Base-by-base conservation (phyloP, 345 rosid species). In the Citrus sp. region DNA sequence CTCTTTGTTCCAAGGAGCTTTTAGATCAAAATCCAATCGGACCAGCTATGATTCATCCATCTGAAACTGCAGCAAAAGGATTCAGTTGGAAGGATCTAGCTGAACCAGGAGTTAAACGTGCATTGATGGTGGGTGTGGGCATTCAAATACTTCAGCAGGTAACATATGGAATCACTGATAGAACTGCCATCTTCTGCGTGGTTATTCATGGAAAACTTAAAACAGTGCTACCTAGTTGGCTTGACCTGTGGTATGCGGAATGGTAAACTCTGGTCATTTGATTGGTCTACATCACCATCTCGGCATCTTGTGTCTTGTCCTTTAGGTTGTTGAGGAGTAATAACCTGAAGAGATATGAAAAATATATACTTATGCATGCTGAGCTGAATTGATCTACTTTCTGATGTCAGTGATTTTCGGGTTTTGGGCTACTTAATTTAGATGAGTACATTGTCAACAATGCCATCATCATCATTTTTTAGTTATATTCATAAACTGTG, bases 81-180 rank as follows among this genome's bases (percentile, higher is more conserved):
- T 87, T 90, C 14, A 80, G 87, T 22, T 96, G 98, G 99, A 87
- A 79, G 55, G 94, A 96, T 78, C 93, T 94, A 24, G 87, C 88
- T 69, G 98, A 92, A 85, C 99, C 98, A 18, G 98, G 98, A 63
- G 99, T 96, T 67, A 94, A 90, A 89, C 97, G 88, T 82, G 98
- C 99, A 51, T 84, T 96, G 78, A 63, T 85, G 64, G 92, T 94
- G n/a, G 99, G 99, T n/a, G 86, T 94, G 4, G 98, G 98, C 10
- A 80, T 96, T 82, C 98, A 96, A 81, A 85, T 96, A 80, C 98
- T 96, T 86, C 99, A 96, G 87, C 99, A 94, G 99, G 98, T 96
- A 89, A 82, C 13, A 21, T 42, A 22, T 18, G 19, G 35, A 28
- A 30, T 67, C 28, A 54, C 9, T 28, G 7, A 56, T n/a, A 62